Evolutionary conservation across 257 asterid species (phyloP).

Genomic region (Solanum ossicruentum): DNA sequence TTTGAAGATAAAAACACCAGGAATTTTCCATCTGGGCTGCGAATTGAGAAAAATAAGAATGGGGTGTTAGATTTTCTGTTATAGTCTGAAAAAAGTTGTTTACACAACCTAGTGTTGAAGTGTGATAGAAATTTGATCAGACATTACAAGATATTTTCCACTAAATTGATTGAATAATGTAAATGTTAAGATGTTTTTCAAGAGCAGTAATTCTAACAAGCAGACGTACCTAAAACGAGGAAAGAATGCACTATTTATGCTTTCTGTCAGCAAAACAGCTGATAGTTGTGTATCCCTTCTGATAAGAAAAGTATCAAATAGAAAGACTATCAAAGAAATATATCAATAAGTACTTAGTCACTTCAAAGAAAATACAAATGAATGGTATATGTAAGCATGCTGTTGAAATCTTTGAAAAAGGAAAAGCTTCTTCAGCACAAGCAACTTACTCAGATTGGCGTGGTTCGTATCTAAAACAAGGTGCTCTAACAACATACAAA

Average conservation of each 20-base stretch:
- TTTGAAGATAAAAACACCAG: constrained; percentile 70
- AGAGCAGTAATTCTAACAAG: background rate
- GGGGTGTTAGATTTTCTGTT: background rate
- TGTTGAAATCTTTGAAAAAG: background rate
- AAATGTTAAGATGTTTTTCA: background rate
- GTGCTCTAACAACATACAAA: constrained; percentile 63
- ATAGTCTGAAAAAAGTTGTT: background rate
- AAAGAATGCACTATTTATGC: constrained; percentile 65
- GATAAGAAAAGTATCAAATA: constrained; percentile 11
- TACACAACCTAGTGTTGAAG: background rate
- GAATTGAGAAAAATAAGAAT: background rate
- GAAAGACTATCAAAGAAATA: background rate
- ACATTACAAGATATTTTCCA: background rate
- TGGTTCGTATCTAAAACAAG: constrained; percentile 31
- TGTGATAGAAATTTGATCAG: background rate
- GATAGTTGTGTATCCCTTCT: constrained; percentile 19
- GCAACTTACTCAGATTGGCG: constrained; percentile 21
- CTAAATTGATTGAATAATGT: background rate
- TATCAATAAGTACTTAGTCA: background rate
- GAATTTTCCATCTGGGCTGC: constrained; percentile 73
- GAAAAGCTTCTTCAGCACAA: background rate
- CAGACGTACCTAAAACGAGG: constrained; percentile 66
- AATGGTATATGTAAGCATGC: background rate
- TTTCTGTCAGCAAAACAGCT: constrained; percentile 30
- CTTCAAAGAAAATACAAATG: background rate